A percentile compares a stretch with the other conserved stretches of the same genome.
phyloP scores from a whole-genome alignment of 257 asterid species.

The Gynochthodes officinalis region DNA sequence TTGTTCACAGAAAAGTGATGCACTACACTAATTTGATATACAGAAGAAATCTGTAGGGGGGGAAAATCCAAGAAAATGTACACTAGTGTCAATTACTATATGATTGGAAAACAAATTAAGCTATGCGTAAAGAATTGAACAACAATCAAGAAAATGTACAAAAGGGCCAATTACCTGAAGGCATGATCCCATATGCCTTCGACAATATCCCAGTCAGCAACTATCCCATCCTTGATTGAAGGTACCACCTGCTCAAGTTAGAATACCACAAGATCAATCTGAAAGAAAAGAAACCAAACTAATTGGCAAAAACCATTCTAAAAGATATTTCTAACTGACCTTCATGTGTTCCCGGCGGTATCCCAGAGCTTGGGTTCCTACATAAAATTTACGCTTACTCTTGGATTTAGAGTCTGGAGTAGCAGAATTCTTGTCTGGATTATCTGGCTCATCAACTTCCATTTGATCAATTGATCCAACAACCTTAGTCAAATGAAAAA shows the following conservation, averaged over 20 bases:
- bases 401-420: conserved; percentile 65
- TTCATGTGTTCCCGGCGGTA: conserved; percentile 93
- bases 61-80: background rate
- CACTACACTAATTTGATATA: background rate
- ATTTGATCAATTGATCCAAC: conserved; percentile 89
- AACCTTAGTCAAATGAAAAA: conserved; percentile 42
- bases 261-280: conserved; percentile 17
- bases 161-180: conserved; percentile 56
- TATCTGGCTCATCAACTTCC: conserved; percentile 77
- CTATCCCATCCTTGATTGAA: conserved; percentile 84
- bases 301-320: conserved; percentile 7
- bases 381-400: conserved; percentile 69
- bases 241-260: conserved; percentile 60
- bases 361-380: conserved; percentile 91
- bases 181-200: conserved; percentile 98
- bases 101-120: background rate
- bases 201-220: conserved; percentile 91
- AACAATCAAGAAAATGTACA: too few relatives aligned
- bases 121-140: background rate
- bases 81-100: background rate
- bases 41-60: too few relatives aligned
- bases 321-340: conserved; percentile 38
- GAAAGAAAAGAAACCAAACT: conserved; percentile 18
- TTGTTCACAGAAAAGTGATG: background rate
- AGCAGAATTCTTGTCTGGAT: conserved; percentile 69